Evolutionary conservation across 139 green algal genomes (phyloP), one percentile per base, ranked within the genome.

Genomic region (Chlorella sp.): DNA sequence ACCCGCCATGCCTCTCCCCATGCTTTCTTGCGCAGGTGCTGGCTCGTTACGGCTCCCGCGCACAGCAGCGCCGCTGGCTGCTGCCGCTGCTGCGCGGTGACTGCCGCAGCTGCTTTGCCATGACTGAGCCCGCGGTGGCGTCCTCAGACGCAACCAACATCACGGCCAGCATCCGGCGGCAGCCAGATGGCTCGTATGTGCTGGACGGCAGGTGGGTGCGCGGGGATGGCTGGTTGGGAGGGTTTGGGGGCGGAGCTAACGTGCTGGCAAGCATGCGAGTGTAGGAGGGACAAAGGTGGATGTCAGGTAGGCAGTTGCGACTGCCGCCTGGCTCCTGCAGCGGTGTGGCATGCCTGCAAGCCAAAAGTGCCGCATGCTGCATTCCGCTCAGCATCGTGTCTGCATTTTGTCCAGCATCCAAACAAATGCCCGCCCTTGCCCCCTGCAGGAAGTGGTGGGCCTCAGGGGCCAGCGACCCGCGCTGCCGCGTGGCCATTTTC

Each of bases 111-210:
- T 98, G 95, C 87, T 99, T 99, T 87, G 97, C 95, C 15, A 99
- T 99, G 98, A 99, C 97, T 0, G 98, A 99, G 87, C 98, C 97
- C 47, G 91, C 86, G 0, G 97, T 99, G n/a, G 98, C 98, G 0
- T 98, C 93, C 6, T 96, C 89, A 32, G 98, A 99, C 74, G 98
- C 98, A 23, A 99, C 97, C 38, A 99, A 99, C 92, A 99, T 99
- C 78, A 88, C 93, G 79, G 90, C 90, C 25, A 87, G 72, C 63
- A 91, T 94, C 38, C 16, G 23, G 36, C 80, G 82, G 63, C 23
- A 65, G 56, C 12, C 4, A 26, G 80, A 68, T 34, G 84, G 78
- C 18, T 51, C n/a, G 1, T 85, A 85, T 51, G 51, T 85, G 68
- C 80, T 85, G 18, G 70, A 68, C 60, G 80, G 80, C 68, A 85